phyloP scores from a whole-genome alignment of 208 protist species.

The Leptomonas seymouri region DNA sequence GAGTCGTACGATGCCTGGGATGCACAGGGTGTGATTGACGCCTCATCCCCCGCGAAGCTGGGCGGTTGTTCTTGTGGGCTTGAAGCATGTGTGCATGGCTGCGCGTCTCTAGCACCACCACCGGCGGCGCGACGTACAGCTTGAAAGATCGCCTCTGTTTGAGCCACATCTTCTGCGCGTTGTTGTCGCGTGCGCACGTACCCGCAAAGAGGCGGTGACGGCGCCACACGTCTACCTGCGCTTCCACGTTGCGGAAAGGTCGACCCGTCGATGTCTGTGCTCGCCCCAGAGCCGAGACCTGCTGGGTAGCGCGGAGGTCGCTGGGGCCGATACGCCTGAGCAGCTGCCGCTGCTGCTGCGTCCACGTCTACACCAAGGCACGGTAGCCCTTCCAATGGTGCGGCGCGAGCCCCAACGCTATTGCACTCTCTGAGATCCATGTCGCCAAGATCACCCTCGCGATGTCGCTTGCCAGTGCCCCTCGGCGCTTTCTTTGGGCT shows the following conservation, averaged over 20 bases:
- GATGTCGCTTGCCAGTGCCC: background rate
- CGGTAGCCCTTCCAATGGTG: slow-evolving; percentile 21
- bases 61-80: background rate
- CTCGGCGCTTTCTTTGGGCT: background rate
- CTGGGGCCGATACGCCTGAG: background rate
- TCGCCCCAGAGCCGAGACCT: no score
- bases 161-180: slow-evolving; percentile 9
- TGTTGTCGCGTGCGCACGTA: slow-evolving; percentile 32
- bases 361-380: slow-evolving; percentile 23
- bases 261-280: background rate
- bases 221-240: background rate
- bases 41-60: background rate
- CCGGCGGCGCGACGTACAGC: slow-evolving; percentile 20
- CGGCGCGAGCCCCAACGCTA: background rate
- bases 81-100: no score
- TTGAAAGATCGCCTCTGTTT: slow-evolving; percentile 12
- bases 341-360: slow-evolving; percentile 9
- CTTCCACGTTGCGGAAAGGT: background rate
- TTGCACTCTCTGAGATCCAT: no score
- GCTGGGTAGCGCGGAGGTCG: background rate
- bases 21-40: background rate
- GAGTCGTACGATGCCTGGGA: slow-evolving; percentile 2
- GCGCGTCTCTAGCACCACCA: background rate
- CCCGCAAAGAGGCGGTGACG: background rate
- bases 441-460: background rate